Base-by-base conservation (phyloP, 352 stramenopile species). In the Phytopythium cucurbitacearum region DNA sequence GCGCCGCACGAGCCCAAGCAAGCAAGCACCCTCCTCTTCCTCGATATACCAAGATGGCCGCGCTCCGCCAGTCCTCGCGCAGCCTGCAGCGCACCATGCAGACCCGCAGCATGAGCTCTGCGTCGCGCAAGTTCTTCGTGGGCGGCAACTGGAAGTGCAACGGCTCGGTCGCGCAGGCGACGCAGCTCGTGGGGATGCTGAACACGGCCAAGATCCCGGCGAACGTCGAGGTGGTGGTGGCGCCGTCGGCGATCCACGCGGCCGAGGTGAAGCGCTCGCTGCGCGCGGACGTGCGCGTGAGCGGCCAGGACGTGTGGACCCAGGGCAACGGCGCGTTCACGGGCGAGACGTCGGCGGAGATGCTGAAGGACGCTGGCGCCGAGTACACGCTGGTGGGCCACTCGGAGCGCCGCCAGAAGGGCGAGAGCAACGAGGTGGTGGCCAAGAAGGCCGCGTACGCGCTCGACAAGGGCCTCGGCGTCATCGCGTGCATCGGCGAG, bases 61-160 rank as follows among this genome's bases (percentile, higher is more conserved):
- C 71, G 34, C 64, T 79, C 70, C 67, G 68, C 52, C 65, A 73
- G 41, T 49, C 52, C 32, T 36, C 60, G 37, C 48, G 36, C 48
- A 28, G 48, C 49, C 44, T 76, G 56, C 58, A 60, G 60, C 53
- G 59, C 35, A 51, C 74, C 42, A 63, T 75, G 48, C 69, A 86
- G 50, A 62, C 68, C 52, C 79, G 79, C 57, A 53, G 64, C 56
- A 87, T 92, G 73, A 87, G 77, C 64, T 76, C 75, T 36, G 67
- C 52, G 57, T 69, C 82, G 44, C 79, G 85, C 65, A 98, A 99
- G 84, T 98, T 99, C 69, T 98, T 99, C 67, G 94, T 99, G 40
- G 97, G 97, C 43, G 97, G 97, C 69, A 99, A 99, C 89, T 99
- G 97, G 97, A 99, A 99, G 73, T 99, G 96, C 84, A 93, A 93